Conservation (phyloP, 2,329 filamentous ascomycete genomes). For the Claviceps capensis region DNA sequence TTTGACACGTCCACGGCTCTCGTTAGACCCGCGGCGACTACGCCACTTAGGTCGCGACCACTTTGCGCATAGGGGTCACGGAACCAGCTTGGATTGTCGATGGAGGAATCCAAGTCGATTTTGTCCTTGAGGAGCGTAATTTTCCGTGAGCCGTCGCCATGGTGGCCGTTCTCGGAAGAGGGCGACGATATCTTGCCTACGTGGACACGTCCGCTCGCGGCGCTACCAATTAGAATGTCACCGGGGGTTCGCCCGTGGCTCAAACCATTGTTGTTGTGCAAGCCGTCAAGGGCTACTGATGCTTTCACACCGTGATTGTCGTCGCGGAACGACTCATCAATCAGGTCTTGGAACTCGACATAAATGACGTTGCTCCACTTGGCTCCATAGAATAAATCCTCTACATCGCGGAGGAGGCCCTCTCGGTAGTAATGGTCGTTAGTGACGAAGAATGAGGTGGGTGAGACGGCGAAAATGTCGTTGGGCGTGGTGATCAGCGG, state of each 20-base stretch:
- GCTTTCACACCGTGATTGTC: slow-evolving; percentile 25
- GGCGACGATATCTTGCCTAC: slow-evolving; percentile 18
- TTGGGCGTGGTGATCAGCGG: slow-evolving; percentile 43
- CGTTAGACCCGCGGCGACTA: slow-evolving; percentile 34
- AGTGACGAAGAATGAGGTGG: slow-evolving; percentile 39
- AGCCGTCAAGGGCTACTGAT: slow-evolving; percentile 25
- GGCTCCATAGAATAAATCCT: slow-evolving; percentile 27
- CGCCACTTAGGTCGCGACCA: slow-evolving; percentile 36
- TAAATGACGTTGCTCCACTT: slow-evolving; percentile 38
- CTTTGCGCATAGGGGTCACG: slow-evolving; percentile 33
- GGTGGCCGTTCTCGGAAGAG: background rate
- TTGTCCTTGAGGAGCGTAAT: slow-evolving; percentile 22
- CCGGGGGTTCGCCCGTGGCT: slow-evolving; percentile 28
- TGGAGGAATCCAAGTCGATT: slow-evolving; percentile 27
- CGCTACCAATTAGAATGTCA: slow-evolving; percentile 30
- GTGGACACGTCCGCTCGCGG: slow-evolving; percentile 32
- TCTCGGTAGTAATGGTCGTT: slow-evolving; percentile 44
- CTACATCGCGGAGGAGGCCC: slow-evolving; percentile 31
- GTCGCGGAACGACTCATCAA: slow-evolving; percentile 8
- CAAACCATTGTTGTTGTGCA: slow-evolving; percentile 45
- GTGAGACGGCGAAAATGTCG: slow-evolving; percentile 36
- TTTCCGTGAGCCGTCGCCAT: slow-evolving; percentile 4
- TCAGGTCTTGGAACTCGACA: slow-evolving; percentile 21
- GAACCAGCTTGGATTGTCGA: slow-evolving; percentile 48
- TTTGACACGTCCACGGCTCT: slow-evolving; percentile 23